Evolutionary conservation across 257 asterid genomes (phyloP).

Genomic region (Solanum sejunctum): DNA sequence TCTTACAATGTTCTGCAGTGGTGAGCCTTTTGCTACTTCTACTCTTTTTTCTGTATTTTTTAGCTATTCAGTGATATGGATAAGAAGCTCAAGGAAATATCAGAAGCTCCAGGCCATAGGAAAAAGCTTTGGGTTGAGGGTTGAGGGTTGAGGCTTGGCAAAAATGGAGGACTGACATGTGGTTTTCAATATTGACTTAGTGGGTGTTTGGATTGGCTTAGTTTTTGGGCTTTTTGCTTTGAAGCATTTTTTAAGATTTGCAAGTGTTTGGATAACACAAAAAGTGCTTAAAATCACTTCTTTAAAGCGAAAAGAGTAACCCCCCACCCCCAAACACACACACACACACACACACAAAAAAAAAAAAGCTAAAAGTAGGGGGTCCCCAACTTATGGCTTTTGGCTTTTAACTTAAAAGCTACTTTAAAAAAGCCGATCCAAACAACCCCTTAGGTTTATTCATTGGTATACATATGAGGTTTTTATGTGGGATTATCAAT

Average conservation of each 20-base stretch:
- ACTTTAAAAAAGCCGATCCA: too few species aligned
- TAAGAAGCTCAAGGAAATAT: background rate
- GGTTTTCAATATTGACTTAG: background rate
- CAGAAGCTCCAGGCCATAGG: background rate
- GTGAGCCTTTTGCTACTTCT: constrained; percentile 32
- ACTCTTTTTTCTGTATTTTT: background rate
- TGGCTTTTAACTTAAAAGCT: too few species aligned
- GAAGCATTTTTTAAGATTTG: too few species aligned
- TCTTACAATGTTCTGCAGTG: constrained; percentile 89
- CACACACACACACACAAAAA: too few species aligned
- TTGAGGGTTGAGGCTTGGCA: background rate
- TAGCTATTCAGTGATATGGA: background rate
- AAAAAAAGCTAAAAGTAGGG: too few species aligned
- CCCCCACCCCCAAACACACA: too few species aligned
- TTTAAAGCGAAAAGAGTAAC: too few species aligned
- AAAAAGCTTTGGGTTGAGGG: background rate
- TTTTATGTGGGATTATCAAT: background rate
- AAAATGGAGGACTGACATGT: background rate
- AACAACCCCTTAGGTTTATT: background rate
- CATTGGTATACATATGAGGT: background rate
- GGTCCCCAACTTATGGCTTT: too few species aligned
- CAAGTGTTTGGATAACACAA: too few species aligned
- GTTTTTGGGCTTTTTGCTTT: too few species aligned
- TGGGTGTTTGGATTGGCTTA: too few species aligned
- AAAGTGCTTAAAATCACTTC: too few species aligned